Evolutionary conservation across 768 basidiomycete species (phyloP).

Genomic region (Mycena filopes): DNA sequence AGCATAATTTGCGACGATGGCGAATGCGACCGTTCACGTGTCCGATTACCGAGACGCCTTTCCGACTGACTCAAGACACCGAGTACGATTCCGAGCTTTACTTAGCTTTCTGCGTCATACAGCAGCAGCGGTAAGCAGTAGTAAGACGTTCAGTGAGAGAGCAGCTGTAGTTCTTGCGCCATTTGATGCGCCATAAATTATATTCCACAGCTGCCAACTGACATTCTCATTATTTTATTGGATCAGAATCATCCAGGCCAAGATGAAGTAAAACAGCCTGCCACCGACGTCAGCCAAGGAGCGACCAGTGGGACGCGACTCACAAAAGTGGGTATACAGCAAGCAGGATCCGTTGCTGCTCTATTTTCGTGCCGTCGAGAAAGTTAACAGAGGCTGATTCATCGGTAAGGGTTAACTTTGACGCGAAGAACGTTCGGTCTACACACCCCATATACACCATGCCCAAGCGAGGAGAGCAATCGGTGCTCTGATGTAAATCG

Average conservation of each 20-base stretch:
- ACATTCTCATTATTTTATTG: constrained; percentile 57
- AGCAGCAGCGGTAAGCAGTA: too few relatives aligned
- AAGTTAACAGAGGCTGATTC: constrained; percentile 90
- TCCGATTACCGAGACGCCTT: too few relatives aligned
- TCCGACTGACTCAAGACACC: too few relatives aligned
- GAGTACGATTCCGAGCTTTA: constrained; percentile 3
- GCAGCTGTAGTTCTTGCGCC: not conserved
- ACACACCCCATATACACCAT: constrained; percentile 97
- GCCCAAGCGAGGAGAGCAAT: constrained; percentile 89
- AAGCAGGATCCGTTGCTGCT: constrained; percentile 87
- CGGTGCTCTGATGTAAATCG: constrained; percentile 89
- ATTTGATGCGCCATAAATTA: constrained; percentile 18
- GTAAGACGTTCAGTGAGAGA: not conserved
- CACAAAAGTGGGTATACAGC: constrained; percentile 97
- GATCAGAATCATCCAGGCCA: constrained; percentile 98
- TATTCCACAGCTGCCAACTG: constrained; percentile 6
- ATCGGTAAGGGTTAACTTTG: not conserved
- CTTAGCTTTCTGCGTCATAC: too few relatives aligned
- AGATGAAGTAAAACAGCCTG: constrained; percentile 92
- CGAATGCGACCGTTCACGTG: too few relatives aligned
- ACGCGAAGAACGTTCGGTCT: not conserved
- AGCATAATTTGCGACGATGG: too few relatives aligned
- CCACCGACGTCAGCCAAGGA: not conserved
- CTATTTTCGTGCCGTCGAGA: constrained; percentile 94
- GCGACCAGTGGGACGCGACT: constrained; percentile 44